Base-by-base conservation (phyloP, 257 asterid genomes). In the Forsythia suspensa region DNA sequence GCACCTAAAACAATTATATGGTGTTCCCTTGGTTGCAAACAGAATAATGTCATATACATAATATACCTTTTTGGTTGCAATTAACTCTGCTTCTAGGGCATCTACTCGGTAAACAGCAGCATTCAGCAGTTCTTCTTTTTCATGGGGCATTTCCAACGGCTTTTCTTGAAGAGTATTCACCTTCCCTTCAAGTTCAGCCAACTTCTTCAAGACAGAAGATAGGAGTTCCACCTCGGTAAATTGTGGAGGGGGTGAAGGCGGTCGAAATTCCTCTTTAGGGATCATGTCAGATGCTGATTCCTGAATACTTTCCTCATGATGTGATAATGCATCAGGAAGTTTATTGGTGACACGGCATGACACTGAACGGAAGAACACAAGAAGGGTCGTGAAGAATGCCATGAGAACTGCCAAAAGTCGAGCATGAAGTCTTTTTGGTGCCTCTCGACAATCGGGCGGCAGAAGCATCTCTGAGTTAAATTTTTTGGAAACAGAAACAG, bases 51-150 rank as follows among this genome's bases (percentile, higher is more conserved):
- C 67, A 59, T 24, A 59, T 10, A 21, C 9, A 24, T 24, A 7
- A 59, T 12, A 20, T 85, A 91, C 98, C 96, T 90, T 91, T 81
- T 93, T 90, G 77, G 98, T 91, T 44, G 98, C 90, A 85, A 92
- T 91, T 78, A 93, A 84, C 88, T 93, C 94, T 70, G 97, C 96
- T 87, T 93, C 98, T 29, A 93, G 82, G 77, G 90, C 97, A 85
- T 93, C 95, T 59, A 93, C 96, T 34, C 98, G 91, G 84, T 86
- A 90, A 80, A 91, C 91, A 80, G 98, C 98, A 83, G 93, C 94
- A 83, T 93, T 89, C 72, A 93, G 86, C 90, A 93, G 84, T 78
- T 93, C 96, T 68, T 86, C 94, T 86, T 93, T 93, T 86, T 91
- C 97, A 79, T 76, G 81, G 29, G 97, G 97, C 97, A 93, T 93